Percentiles rank a stretch among this genome's conserved stretches.
Evolutionary conservation across 306 rosid genomes (phyloP).

Genomic region (Erythrophleum fordii): DNA sequence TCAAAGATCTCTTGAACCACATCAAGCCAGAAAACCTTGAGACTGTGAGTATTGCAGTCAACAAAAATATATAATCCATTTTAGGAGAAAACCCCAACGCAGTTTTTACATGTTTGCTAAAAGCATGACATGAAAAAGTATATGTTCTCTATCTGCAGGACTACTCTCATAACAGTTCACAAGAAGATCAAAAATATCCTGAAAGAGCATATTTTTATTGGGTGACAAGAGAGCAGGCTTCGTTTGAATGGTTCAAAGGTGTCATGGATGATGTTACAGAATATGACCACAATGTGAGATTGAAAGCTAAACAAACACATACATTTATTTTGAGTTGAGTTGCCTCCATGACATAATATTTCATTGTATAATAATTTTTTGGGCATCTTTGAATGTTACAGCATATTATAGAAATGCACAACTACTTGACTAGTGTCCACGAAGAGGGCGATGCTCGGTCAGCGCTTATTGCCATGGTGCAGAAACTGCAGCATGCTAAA

Average conservation of each 20-base stretch:
- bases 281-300: constrained; percentile 72
- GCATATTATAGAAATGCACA: constrained; percentile 92
- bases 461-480: constrained; percentile 86
- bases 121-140: background rate
- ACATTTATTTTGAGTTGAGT: background rate
- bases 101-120: background rate
- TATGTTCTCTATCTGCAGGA: constrained; percentile 30
- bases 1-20: constrained; percentile 74
- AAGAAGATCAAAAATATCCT: constrained; percentile 51
- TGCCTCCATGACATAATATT: constrained; percentile 1
- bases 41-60: constrained; percentile 49
- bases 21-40: constrained; percentile 42
- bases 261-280: constrained; percentile 95
- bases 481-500: constrained; percentile 82
- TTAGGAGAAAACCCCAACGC: background rate
- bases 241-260: constrained; percentile 98
- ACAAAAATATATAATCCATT: background rate
- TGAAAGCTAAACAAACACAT: background rate
- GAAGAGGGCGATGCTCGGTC: constrained; percentile 97
- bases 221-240: constrained; percentile 94
- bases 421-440: constrained; percentile 84
- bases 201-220: constrained; percentile 92
- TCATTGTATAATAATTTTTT: constrained; percentile 9
- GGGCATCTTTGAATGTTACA: constrained; percentile 48
- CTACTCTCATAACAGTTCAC: background rate